Conservation (phyloP, 805 yeast species). For the Lipomyces spencermartinsiae region DNA sequence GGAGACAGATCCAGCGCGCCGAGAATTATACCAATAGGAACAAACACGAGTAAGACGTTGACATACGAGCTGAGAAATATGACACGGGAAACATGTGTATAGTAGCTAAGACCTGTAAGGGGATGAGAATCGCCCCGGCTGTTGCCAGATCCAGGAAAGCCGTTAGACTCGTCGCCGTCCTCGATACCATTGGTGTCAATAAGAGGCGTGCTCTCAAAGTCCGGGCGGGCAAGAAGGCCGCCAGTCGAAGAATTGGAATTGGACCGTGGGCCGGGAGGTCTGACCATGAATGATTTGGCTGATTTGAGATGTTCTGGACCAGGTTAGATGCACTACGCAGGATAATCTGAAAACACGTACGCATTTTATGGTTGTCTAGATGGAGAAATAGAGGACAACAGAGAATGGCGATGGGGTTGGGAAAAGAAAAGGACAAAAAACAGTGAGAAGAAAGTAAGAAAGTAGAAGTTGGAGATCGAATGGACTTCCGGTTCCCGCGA, state of each 20-base stretch:
- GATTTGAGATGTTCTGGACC: conserved; percentile 17
- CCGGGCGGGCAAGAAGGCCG: conserved; percentile 1
- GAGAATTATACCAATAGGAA: conserved; percentile 86
- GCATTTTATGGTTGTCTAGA: neutral
- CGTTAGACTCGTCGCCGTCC: neutral
- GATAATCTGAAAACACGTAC: neutral
- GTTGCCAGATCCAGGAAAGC: conserved; percentile 11
- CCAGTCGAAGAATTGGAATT: conserved; percentile 14
- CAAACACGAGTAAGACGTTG: conserved; percentile 77
- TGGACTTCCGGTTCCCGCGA: neutral
- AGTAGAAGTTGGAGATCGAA: neutral
- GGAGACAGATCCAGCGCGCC: conserved; percentile 65
- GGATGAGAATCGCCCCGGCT: conserved; percentile 3
- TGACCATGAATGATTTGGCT: conserved; percentile 24
- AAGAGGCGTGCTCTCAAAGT: conserved; percentile 13
- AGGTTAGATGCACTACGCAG: neutral
- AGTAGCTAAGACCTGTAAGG: neutral
- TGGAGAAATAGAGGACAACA: neutral
- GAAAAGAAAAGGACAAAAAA: neutral
- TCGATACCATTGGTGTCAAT: neutral
- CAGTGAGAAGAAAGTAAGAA: neutral
- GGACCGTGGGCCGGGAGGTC: conserved; percentile 28
- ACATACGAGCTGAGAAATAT: conserved; percentile 56
- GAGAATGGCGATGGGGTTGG: neutral
- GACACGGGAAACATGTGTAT: conserved; percentile 11